These are phyloP conservation scores for Rhodocollybia butyracea DNA, from an alignment of 768 basidiomycete genomes.

Conservation along the genomic window DNA sequence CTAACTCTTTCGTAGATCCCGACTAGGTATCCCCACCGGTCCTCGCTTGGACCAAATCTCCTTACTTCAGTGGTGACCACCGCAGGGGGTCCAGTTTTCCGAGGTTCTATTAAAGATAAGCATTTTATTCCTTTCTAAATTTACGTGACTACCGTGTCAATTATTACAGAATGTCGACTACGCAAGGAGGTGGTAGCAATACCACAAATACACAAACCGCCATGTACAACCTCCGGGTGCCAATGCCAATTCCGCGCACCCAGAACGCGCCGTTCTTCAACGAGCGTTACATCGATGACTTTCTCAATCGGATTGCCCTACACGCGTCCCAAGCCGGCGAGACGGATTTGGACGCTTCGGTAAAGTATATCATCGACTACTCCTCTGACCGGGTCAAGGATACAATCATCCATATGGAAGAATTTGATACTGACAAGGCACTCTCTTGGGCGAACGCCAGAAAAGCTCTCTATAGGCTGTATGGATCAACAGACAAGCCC, in stretches of 20 bases:
- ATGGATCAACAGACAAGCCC: not conserved
- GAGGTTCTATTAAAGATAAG: not conserved
- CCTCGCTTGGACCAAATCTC: not conserved
- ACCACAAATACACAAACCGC: not conserved
- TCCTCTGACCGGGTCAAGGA: conserved; percentile 3
- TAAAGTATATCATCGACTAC: conserved; percentile 2
- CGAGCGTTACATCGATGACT: not conserved
- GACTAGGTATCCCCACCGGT: not conserved
- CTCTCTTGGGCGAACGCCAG: not conserved
- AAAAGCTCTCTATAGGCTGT: not conserved
- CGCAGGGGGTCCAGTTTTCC: conserved; percentile 5
- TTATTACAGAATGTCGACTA: too few relatives aligned
- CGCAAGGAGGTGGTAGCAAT: too few relatives aligned
- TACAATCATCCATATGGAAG: not conserved
- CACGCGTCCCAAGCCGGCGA: not conserved
- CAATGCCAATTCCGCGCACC: conserved; percentile 4
- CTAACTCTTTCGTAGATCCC: not conserved
- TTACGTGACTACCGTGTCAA: not conserved
- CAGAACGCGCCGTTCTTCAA: not conserved
- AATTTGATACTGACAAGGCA: not conserved
- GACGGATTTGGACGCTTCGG: not conserved
- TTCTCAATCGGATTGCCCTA: not conserved
- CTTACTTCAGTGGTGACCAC: conserved; percentile 4
- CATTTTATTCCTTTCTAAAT: not conserved
- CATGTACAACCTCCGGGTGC: not conserved